These are phyloP conservation scores for Suillus placidus DNA, from an alignment of 768 basidiomycete species.

Conservation along the genomic window DNA sequence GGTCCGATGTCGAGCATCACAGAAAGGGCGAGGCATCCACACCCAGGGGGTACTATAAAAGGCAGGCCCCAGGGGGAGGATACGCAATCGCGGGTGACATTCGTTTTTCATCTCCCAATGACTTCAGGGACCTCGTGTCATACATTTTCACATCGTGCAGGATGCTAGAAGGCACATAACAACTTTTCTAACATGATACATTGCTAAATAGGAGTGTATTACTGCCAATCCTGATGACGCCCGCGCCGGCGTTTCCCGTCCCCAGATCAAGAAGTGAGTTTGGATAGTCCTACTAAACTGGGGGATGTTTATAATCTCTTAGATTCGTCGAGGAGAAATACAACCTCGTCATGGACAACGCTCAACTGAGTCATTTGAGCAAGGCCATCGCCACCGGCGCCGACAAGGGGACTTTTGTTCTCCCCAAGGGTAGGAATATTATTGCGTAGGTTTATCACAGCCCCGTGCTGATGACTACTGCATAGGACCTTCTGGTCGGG, in stretches of 20 bases:
- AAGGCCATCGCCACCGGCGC: constrained; percentile 81
- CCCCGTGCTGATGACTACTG: constrained; percentile 10
- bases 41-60: constrained; percentile 35
- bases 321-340: constrained; percentile 87
- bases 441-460: constrained; percentile 2
- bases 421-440: constrained; percentile 76
- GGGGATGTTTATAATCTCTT: constrained; percentile 13
- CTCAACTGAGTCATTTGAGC: constrained; percentile 78
- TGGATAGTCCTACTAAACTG: constrained; percentile 18
- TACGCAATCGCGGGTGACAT: not conserved
- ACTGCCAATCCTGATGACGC: constrained; percentile 70
- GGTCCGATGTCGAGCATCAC: constrained; percentile 11
- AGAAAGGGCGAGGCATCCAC: constrained; percentile 9
- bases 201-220: constrained; percentile 77
- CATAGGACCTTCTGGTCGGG: constrained; percentile 51
- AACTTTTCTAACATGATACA: constrained; percentile 1
- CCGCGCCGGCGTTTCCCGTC: constrained; percentile 84
- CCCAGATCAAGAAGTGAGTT: constrained; percentile 89
- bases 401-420: constrained; percentile 79
- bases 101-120: not conserved
- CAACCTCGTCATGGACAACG: constrained; percentile 75
- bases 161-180: no score
- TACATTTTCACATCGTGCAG: not conserved
- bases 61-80: constrained; percentile 44
- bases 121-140: not conserved